Evolutionary conservation across 2,329 filamentous ascomycete species (phyloP), one percentile per base, ranked within the genome.

Genomic region (Rachicladosporium sp.): DNA sequence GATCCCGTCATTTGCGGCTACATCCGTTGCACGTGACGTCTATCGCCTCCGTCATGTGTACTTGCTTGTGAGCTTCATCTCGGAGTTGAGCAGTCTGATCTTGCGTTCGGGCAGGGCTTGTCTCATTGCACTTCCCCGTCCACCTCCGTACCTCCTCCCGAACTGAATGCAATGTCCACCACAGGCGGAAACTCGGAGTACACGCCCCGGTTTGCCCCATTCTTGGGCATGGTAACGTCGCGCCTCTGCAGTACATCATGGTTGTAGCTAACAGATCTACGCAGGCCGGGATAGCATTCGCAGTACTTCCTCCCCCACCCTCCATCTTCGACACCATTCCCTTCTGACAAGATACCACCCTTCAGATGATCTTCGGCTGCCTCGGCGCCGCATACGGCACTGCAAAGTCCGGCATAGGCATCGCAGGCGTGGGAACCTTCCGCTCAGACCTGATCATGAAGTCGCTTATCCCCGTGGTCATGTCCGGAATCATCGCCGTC

Each of bases 401-500:
- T 41, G 82, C 85, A 30, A 93, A 89, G 64, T 85, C 85, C 31
- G 84, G 84, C 49, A 88, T 91, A 58, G 84, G 84, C 55, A 93
- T 93, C 55, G 78, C 82, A 29, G 85, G 84, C 52, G 81, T 91
- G 47, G 84, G 83, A 56, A 87, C 80, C 30, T 91, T 88, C 63
- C 73, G 84, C 56, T 81, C 85, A 43, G 83, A 91, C 60, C 70
- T 93, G 50, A 91, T 91, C 64, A 91, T 93, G 84, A 52, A 87
- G 82, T 88, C 81, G 42, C 69, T 89, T 39, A 88, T 89, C 51
- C 83, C 84, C 46, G 83, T 91, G 50, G 80, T 98, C 70, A 98
- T 98, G 91, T 93, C 91, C 54, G 91, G 91, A 76, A 98, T 98
- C 60, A 86, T 98, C 57, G 91, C 91, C 43, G 91, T 98, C 51